Base-by-base conservation (phyloP, 345 rosid species). In the Eucalyptus cloeziana region DNA sequence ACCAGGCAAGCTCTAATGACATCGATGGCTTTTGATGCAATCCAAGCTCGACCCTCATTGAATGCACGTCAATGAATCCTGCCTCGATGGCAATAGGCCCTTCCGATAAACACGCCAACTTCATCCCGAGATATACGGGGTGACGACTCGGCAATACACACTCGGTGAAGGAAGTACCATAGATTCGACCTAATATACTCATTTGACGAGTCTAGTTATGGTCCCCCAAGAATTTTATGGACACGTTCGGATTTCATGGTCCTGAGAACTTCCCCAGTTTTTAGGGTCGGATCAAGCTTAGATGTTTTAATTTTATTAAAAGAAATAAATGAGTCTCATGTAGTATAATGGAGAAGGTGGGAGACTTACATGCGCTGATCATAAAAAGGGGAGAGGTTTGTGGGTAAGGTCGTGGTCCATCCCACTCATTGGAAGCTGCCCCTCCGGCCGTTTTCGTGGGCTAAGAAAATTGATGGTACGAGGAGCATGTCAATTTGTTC, bases 181-280 rank as follows among this genome's bases (percentile, higher is more conserved):
- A 12, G 11, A 56, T 56, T 56, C 13, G 1, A 56, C 13, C 5
- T 4, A 5, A 8, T 10, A 2, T 56, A 24, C 30, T 17, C 62
- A 24, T 56, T 56, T 19, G 25, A 52, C 25, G 2, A 8, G 25
- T 52, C 58, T 52, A 52, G 10, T 52, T 52, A 52, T 19, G 58
- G 5, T 52, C 10, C 4, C 24, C 1, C 10, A 19, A 52, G 4
- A 52, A 52, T 52, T 52, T 52, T 19, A 52, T 0, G 1, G 2
- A 52, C 58, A 19, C 1, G 5, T 52, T 52, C 3, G 30, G 44
- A 40, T 33, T 33, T 69, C 80, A 5, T 24, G 8, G 47, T 76
- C 40, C 7, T 6, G 3, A 76, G 27, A 76, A 37, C 30, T 5
- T 76, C 47, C 47, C 13, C 8, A 40, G 1, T 76, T 12, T 76